A percentile compares a stretch with the other conserved stretches of the same genome.
phyloP scores from a whole-genome alignment of 768 basidiomycete genomes.

The Tricholoma bakamatsutake region DNA sequence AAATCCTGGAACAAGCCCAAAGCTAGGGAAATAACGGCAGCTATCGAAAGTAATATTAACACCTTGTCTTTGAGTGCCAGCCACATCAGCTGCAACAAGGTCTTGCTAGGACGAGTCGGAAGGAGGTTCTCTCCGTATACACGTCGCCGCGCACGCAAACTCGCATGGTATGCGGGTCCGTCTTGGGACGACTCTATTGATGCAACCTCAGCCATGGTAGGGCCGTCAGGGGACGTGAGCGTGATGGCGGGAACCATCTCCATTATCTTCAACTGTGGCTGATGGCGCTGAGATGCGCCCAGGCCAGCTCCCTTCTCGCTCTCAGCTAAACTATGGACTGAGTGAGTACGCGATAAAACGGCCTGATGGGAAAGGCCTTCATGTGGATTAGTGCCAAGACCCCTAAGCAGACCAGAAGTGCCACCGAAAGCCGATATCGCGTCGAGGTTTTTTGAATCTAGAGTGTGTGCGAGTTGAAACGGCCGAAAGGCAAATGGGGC shows the following conservation, averaged over 20 bases:
- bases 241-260: constrained; percentile 28
- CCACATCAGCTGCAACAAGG: constrained; percentile 76
- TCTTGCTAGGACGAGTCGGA: constrained; percentile 64
- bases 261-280: constrained; percentile 7
- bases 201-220: not conserved
- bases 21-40: constrained; percentile 88
- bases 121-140: constrained; percentile 76
- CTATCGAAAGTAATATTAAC: constrained; percentile 82
- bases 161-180: constrained; percentile 32
- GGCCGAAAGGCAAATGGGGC: constrained; percentile 74
- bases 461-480: constrained; percentile 69
- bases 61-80: constrained; percentile 87
- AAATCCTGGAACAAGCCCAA: constrained; percentile 94
- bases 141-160: constrained; percentile 52
- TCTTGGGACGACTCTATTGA: not conserved
- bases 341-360: constrained; percentile 9
- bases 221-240: constrained; percentile 17
- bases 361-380: constrained; percentile 36
- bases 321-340: constrained; percentile 6
- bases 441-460: constrained; percentile 84
- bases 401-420: constrained; percentile 51
- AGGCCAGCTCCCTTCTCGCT: constrained; percentile 15
- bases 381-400: constrained; percentile 63
- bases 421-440: constrained; percentile 70
- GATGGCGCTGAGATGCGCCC: constrained; percentile 23